Evolutionary conservation across 306 rosid species (phyloP).

Genomic region (Argentina anserina): DNA sequence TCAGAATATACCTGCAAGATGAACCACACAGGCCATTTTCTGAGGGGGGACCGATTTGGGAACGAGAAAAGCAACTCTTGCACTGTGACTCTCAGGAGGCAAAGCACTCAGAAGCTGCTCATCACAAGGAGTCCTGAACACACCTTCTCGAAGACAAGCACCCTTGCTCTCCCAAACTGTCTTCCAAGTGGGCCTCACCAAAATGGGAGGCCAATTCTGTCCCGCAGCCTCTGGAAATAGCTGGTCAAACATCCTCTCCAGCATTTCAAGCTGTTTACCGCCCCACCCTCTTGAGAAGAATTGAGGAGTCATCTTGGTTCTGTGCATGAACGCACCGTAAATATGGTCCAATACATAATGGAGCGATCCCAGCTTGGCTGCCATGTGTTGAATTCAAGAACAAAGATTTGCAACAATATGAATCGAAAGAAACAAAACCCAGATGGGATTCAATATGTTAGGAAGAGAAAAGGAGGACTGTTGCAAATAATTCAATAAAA

Average conservation of each 20-base stretch:
- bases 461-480: not conserved
- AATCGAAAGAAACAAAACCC: conserved; percentile 1
- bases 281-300: conserved; percentile 96
- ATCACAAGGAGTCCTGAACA: conserved; percentile 80
- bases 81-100: conserved; percentile 92
- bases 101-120: conserved; percentile 73
- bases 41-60: conserved; percentile 65
- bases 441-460: not conserved
- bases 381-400: conserved; percentile 36
- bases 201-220: conserved; percentile 67
- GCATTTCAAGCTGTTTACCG: conserved; percentile 73
- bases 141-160: conserved; percentile 81
- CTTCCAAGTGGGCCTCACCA: conserved; percentile 69
- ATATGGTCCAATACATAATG: conserved; percentile 91
- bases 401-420: not conserved
- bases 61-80: conserved; percentile 79
- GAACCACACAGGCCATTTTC: conserved; percentile 86
- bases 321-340: conserved; percentile 88
- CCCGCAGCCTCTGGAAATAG: conserved; percentile 63
- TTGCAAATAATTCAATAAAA: not conserved
- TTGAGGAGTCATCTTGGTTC: conserved; percentile 72
- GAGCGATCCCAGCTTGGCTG: conserved; percentile 74
- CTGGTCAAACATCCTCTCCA: conserved; percentile 70
- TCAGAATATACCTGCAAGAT: conserved; percentile 81
- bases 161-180: conserved; percentile 76